phyloP scores from a whole-genome alignment of 352 stramenopile genomes.

The Globisporangium yorkense region DNA sequence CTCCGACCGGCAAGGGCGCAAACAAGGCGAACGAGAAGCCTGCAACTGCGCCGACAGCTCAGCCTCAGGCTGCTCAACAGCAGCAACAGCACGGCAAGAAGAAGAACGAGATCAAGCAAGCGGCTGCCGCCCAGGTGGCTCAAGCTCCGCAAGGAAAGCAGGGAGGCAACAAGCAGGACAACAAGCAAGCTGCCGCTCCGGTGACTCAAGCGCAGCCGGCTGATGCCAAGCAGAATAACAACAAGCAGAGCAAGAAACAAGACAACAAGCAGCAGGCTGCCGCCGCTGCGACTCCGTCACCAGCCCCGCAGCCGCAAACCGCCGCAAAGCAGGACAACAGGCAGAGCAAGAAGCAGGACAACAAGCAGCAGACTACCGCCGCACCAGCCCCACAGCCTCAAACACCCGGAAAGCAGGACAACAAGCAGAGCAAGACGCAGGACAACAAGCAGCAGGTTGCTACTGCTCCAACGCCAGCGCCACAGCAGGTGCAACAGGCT shows the following conservation, averaged over 20 bases:
- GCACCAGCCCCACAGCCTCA: not conserved
- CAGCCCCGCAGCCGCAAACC: not conserved
- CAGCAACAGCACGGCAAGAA: slow-evolving; percentile 1
- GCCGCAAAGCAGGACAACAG: not conserved
- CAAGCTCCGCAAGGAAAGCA: not conserved
- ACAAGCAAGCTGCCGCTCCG: slow-evolving; percentile 3
- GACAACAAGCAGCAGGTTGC: not conserved
- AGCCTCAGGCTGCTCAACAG: too few relatives aligned
- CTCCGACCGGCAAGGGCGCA: not conserved
- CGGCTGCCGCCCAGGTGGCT: not conserved
- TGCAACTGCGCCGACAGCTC: not conserved
- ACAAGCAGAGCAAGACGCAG: not conserved
- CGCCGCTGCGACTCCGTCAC: not conserved
- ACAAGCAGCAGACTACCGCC: not conserved
- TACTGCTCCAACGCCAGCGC: not conserved
- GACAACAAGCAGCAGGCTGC: slow-evolving; percentile 1
- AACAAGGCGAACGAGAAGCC: not conserved
- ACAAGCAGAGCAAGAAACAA: slow-evolving; percentile 6
- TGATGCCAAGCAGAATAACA: slow-evolving; percentile 1
- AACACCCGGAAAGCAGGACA: not conserved
- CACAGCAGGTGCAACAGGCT: not conserved
- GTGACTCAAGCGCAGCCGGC: not conserved
- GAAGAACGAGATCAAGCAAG: slow-evolving; percentile 1
- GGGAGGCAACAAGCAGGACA: slow-evolving; percentile 5
- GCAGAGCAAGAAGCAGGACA: slow-evolving; percentile 1